phyloP scores from a whole-genome alignment of 140 eudicot species.

The Cichorium intybus region DNA sequence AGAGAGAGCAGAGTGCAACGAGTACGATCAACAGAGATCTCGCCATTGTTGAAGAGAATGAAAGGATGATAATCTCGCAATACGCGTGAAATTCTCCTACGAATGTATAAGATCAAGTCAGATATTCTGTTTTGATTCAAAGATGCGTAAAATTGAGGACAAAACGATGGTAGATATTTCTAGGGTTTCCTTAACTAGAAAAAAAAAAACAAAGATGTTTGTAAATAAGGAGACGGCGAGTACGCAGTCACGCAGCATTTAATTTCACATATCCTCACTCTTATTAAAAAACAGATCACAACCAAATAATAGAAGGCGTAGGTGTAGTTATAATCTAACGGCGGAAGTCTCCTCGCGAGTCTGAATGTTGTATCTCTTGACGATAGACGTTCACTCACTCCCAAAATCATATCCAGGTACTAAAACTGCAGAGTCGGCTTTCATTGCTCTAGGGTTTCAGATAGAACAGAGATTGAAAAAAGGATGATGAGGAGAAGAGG shows the following conservation, averaged over 20 bases:
- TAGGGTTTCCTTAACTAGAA: background rate
- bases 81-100: background rate
- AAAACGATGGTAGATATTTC: background rate
- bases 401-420: constrained; percentile 1
- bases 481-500: background rate
- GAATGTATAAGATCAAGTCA: background rate
- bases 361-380: background rate
- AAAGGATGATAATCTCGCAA: constrained; percentile 1
- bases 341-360: background rate
- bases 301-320: background rate
- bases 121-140: background rate
- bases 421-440: background rate
- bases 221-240: background rate
- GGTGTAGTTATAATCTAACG: constrained; percentile 10
- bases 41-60: constrained; percentile 4
- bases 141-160: background rate
- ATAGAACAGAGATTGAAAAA: background rate
- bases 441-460: background rate
- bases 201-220: background rate
- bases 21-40: background rate
- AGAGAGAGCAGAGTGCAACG: constrained; percentile 12
- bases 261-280: background rate
- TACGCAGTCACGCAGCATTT: background rate
- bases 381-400: background rate
- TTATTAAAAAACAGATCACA: constrained; percentile 6